Percentiles rank a stretch among this genome's conserved stretches.
These are phyloP conservation scores for Teunomyces kruisii DNA, from an alignment of 805 yeast genomes.

Conservation along the genomic window DNA sequence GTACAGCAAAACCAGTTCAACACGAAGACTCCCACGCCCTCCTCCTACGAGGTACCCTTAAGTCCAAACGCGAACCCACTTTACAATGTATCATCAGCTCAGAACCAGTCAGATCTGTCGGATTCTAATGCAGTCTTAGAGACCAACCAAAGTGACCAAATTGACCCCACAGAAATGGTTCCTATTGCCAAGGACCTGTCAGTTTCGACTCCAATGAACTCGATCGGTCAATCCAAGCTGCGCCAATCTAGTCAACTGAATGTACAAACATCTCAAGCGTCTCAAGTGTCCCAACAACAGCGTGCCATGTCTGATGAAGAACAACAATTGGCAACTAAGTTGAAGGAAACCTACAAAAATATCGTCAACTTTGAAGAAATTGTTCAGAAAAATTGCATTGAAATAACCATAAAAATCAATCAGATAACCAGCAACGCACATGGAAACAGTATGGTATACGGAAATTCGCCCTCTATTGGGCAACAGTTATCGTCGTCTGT, in stretches of 20 bases:
- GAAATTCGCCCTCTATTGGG: slow-evolving; percentile 14
- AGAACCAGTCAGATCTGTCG: slow-evolving; percentile 40
- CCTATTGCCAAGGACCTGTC: slow-evolving; percentile 8
- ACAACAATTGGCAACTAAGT: slow-evolving; percentile 63
- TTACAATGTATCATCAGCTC: slow-evolving; percentile 24
- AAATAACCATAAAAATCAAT: slow-evolving; percentile 52
- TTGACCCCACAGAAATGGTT: not conserved
- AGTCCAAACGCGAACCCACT: slow-evolving; percentile 34
- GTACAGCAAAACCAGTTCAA: slow-evolving; percentile 15
- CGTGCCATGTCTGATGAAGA: slow-evolving; percentile 56
- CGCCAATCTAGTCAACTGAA: slow-evolving; percentile 1
- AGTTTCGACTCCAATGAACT: slow-evolving; percentile 6
- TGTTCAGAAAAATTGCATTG: slow-evolving; percentile 67
- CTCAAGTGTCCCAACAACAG: slow-evolving; percentile 8
- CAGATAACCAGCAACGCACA: slow-evolving; percentile 36
- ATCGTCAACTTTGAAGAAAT: slow-evolving; percentile 67
- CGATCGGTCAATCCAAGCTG: slow-evolving; percentile 9
- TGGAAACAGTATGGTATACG: slow-evolving; percentile 20
- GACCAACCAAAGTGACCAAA: slow-evolving; percentile 5
- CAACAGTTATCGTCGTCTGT: slow-evolving; percentile 16
- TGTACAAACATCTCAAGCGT: slow-evolving; percentile 9
- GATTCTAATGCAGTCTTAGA: slow-evolving; percentile 34
- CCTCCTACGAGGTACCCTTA: slow-evolving; percentile 42
- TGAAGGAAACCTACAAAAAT: slow-evolving; percentile 72
- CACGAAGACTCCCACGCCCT: slow-evolving; percentile 40